A percentile compares a stretch with the other conserved stretches of the same genome.
Evolutionary conservation across 2,329 filamentous ascomycete species (phyloP).

Genomic region (Hymenoscyphus fructigenus): DNA sequence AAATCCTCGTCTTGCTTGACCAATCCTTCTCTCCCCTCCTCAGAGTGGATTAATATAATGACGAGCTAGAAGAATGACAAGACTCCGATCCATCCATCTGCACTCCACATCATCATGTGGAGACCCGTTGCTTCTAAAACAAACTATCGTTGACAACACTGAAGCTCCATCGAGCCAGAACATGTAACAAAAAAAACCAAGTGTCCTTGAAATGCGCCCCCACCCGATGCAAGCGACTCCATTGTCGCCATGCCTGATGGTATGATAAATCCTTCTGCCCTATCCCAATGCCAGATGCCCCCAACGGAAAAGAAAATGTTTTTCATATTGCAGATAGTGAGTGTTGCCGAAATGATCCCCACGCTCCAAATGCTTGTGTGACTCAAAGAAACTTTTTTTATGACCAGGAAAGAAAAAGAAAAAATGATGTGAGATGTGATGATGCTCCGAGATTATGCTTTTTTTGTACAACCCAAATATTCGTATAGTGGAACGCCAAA

Average conservation of each 20-base stretch:
- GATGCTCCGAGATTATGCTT: conserved; percentile 31
- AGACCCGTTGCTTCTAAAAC: conserved; percentile 4
- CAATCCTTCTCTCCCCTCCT: not conserved
- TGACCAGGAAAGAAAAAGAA: conserved; percentile 12
- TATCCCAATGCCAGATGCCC: conserved; percentile 23
- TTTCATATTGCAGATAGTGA: conserved; percentile 18
- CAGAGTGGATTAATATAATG: not conserved
- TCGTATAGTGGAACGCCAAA: conserved; percentile 31
- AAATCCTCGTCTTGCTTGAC: not conserved
- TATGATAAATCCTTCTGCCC: conserved; percentile 15
- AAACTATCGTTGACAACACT: conserved; percentile 28
- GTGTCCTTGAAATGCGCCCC: not conserved
- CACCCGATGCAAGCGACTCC: conserved; percentile 17
- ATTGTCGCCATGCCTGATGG: conserved; percentile 7
- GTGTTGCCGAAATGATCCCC: conserved; percentile 16
- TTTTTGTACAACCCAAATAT: conserved; percentile 34
- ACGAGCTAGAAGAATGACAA: not conserved
- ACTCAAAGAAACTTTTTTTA: conserved; percentile 29
- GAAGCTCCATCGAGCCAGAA: conserved; percentile 21
- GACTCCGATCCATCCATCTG: not conserved
- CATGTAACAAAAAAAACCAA: not conserved
- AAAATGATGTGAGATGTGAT: conserved; percentile 28
- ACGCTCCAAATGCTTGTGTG: conserved; percentile 26
- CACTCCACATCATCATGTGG: not conserved
- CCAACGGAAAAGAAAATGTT: conserved; percentile 16